phyloP scores from a whole-genome alignment of 2,329 filamentous ascomycete species.

The Stachybotrys chartarum region DNA sequence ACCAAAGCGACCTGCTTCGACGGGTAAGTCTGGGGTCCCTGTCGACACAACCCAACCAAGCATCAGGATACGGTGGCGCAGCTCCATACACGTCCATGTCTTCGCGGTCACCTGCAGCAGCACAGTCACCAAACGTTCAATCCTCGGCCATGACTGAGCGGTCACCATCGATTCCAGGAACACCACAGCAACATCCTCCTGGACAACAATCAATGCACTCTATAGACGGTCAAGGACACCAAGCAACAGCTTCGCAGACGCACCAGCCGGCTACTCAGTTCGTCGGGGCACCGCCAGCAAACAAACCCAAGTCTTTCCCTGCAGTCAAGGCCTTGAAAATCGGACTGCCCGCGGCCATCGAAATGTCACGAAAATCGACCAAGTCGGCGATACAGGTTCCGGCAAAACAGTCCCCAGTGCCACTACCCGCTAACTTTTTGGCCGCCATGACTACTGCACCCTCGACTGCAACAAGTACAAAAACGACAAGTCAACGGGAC shows the following conservation, averaged over 20 bases:
- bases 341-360: slow-evolving; percentile 16
- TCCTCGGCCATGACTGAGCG: not conserved
- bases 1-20: slow-evolving; percentile 17
- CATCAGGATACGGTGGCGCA: not conserved
- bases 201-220: not conserved
- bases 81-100: not conserved
- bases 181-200: not conserved
- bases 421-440: slow-evolving; percentile 34
- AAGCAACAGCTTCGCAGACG: not conserved
- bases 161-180: not conserved
- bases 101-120: too few species aligned
- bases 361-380: slow-evolving; percentile 16
- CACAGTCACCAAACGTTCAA: not conserved
- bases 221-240: not conserved
- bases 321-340: slow-evolving; percentile 24
- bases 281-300: not conserved
- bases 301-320: not conserved
- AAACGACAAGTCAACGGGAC: slow-evolving; percentile 1
- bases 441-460: slow-evolving; percentile 29
- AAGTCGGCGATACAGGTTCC: slow-evolving; percentile 24
- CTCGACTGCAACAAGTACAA: slow-evolving; percentile 8
- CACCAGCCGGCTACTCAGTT: not conserved
- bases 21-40: slow-evolving; percentile 12
- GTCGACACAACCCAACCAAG: not conserved
- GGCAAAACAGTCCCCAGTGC: slow-evolving; percentile 35